A percentile compares a stretch with the other conserved stretches of the same genome.
These are phyloP conservation scores for Malassezia furfur DNA, from an alignment of 1,284 basidiomycete species.

Conservation along the genomic window DNA sequence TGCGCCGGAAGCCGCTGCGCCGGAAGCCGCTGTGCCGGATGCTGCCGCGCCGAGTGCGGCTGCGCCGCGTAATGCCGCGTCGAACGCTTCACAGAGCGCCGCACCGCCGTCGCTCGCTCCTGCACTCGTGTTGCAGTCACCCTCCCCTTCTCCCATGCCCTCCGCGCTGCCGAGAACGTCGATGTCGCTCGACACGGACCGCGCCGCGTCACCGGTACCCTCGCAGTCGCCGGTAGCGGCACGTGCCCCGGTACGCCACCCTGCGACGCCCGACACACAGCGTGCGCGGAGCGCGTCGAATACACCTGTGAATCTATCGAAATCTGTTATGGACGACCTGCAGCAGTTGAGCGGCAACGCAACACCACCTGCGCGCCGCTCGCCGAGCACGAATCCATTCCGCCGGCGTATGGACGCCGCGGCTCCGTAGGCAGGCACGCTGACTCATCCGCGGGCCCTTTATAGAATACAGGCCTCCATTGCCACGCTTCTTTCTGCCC, in stretches of 20 bases:
- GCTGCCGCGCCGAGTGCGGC: no score
- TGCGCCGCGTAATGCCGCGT: no score
- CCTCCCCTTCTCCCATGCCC: no score
- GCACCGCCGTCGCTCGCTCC: no score
- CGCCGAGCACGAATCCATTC: neutral
- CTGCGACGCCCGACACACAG: neutral
- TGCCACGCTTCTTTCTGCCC: conserved; percentile 1
- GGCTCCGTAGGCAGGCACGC: neutral
- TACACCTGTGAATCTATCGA: neutral
- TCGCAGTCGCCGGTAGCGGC: no score
- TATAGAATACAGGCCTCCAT: conserved; percentile 8
- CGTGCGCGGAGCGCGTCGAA: neutral
- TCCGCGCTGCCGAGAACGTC: no score
- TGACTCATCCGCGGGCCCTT: conserved; percentile 2
- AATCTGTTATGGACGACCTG: neutral
- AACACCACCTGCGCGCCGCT: neutral
- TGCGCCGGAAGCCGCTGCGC: no score
- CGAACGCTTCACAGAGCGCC: no score
- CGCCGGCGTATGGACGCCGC: neutral
- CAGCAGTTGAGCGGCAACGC: neutral
- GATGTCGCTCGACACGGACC: no score
- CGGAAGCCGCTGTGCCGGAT: no score
- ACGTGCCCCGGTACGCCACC: neutral
- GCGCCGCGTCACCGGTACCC: no score
- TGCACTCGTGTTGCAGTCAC: no score